phyloP scores from a whole-genome alignment of 257 asterid species.

The Osmanthus fragrans region DNA sequence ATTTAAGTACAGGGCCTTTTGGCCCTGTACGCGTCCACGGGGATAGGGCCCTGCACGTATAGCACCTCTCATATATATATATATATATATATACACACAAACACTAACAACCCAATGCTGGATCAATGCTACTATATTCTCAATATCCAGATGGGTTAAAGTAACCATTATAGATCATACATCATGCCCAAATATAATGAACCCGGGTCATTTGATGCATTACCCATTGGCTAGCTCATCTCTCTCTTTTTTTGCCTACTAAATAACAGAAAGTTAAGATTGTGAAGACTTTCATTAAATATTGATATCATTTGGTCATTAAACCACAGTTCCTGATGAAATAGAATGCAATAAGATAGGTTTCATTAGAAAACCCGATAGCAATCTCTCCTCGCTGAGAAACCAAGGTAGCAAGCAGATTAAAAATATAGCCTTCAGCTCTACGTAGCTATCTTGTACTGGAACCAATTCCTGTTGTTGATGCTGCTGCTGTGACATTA shows the following conservation, averaged over 20 bases:
- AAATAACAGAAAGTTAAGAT: neutral
- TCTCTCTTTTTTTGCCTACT: neutral
- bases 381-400: constrained; percentile 97
- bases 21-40: no score
- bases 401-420: constrained; percentile 92
- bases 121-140: neutral
- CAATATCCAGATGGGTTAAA: neutral
- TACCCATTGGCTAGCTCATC: neutral
- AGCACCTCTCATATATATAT: no score
- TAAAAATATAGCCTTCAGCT: constrained; percentile 58
- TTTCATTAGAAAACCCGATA: constrained; percentile 53
- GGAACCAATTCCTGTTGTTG: constrained; percentile 89
- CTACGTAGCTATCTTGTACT: constrained; percentile 82
- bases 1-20: no score
- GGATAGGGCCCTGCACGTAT: no score
- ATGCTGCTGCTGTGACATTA: constrained; percentile 71
- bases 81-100: neutral
- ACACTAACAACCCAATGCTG: neutral
- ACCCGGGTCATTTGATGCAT: neutral
- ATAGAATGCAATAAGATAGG: neutral
- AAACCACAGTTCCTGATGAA: neutral
- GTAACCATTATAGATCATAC: neutral
- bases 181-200: neutral
- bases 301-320: neutral
- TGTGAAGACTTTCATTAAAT: neutral